phyloP scores from a whole-genome alignment of 371 early-diverging fungal species.

The Fennellomyces sp. region DNA sequence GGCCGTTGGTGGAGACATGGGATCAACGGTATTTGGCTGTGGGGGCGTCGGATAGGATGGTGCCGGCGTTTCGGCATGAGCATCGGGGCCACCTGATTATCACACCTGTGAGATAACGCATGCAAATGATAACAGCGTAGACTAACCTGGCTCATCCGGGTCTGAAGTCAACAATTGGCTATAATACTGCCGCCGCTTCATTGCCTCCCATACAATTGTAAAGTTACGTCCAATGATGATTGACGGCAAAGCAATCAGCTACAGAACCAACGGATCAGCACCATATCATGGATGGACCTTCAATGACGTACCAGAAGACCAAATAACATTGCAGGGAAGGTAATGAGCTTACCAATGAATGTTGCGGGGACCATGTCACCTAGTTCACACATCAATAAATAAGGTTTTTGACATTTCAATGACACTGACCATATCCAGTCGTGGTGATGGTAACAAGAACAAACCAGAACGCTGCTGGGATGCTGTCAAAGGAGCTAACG shows the following conservation, averaged over 20 bases:
- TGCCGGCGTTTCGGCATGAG: not conserved
- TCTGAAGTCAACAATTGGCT: constrained; percentile 8
- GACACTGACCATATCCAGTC: constrained; percentile 74
- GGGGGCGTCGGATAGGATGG: constrained; percentile 3
- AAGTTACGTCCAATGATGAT: constrained; percentile 90
- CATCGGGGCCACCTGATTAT: constrained; percentile 1
- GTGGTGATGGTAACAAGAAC: constrained; percentile 85
- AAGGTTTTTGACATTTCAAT: not conserved
- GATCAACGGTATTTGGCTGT: constrained; percentile 1
- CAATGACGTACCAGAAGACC: constrained; percentile 74
- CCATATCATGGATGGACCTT: no score
- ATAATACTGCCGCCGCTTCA: constrained; percentile 50
- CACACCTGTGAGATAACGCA: no score
- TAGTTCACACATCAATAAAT: not conserved
- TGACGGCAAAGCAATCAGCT: constrained; percentile 84
- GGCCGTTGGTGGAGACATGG: constrained; percentile 11
- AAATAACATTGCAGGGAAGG: constrained; percentile 86
- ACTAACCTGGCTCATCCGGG: constrained; percentile 1
- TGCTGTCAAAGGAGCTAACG: constrained; percentile 77
- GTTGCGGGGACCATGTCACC: constrained; percentile 86
- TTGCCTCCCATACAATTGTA: constrained; percentile 84
- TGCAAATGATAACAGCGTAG: no score
- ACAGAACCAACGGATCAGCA: not conserved
- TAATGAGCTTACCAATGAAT: constrained; percentile 80
- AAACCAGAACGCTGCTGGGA: constrained; percentile 86